A percentile compares a stretch with the other conserved stretches of the same genome.
Conservation (phyloP, 2,329 filamentous ascomycete species). For the Beauveria sp. region DNA sequence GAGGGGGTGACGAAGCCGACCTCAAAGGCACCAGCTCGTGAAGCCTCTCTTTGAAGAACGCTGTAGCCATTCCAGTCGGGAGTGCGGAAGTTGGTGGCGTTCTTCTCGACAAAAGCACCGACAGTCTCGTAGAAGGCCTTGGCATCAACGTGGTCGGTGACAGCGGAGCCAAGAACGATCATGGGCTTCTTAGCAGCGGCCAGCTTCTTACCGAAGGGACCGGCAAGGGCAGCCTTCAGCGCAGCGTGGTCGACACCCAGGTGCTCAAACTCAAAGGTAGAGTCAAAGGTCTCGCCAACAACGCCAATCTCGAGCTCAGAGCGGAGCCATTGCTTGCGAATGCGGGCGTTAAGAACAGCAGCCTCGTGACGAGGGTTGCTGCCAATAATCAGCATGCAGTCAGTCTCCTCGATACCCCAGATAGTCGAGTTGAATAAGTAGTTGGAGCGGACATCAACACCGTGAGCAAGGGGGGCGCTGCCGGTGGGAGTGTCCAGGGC, state of each 20-base stretch:
- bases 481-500: conserved; percentile 85
- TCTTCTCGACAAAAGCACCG: conserved; percentile 86
- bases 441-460: conserved; percentile 87
- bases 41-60: conserved; percentile 87
- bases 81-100: conserved; percentile 79
- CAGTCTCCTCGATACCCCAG: conserved; percentile 86
- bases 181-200: conserved; percentile 82
- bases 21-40: conserved; percentile 88
- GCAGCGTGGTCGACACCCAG: conserved; percentile 72
- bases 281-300: conserved; percentile 84
- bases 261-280: conserved; percentile 92
- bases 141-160: conserved; percentile 83
- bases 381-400: conserved; percentile 84
- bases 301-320: conserved; percentile 90
- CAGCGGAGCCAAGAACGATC: conserved; percentile 91
- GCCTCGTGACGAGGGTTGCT: conserved; percentile 96
- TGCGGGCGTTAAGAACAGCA: conserved; percentile 89
- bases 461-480: conserved; percentile 78
- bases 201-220: conserved; percentile 89
- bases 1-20: conserved; percentile 90
- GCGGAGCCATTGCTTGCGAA: conserved; percentile 94
- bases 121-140: conserved; percentile 91
- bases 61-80: conserved; percentile 97
- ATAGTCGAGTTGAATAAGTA: conserved; percentile 97
- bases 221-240: conserved; percentile 77